Evolutionary conservation across 1,284 basidiomycete genomes (phyloP), one percentile per base, ranked within the genome.

Genomic region (Termitomyces sp.): DNA sequence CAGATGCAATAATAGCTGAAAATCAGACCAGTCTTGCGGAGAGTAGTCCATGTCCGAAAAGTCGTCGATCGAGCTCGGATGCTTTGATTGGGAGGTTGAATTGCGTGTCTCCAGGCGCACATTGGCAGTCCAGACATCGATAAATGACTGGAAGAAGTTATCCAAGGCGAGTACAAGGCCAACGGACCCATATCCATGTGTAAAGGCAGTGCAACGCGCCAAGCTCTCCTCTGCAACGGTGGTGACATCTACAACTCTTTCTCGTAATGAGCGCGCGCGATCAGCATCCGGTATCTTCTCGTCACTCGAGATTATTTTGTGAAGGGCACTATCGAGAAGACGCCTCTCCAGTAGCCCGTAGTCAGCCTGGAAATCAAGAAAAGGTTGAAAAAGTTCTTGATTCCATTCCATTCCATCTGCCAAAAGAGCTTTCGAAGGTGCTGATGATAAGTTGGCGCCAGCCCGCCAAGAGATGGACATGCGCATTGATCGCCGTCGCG

Each of bases 311-410:
- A 74, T 70, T 42, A 77, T 77, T 51, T 70, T 69, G 55, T 68
- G 70, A 36, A 91, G 76, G 26, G 78, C 75, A 40, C 84, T 76
- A 3, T 83, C 76, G 45, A 96, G 71, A 49, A 83, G 78, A 9
- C 82, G 80, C 42, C 80, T 78, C 69, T 98, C 94, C 38, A 95
- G 76, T 0, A 77, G 71, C 0, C 82, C 80, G 68, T 95, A 97
- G 53, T 93, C 87, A 15, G 83, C 77, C 65, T 97, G 94, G 58
- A 88, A 88, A 65, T 94, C 90, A 17, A 94, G 75, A 74, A 96
- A 97, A 0, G 94, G 92, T 66, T 94, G 92, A 68, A 94, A 95
- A 8, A 97, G 76, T 39, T 88, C 84, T 52, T 88, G 86, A 64
- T 96, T 92, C 94, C 94, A 97, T 47, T 85, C 84, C 59, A 82